Conservation (phyloP, 208 protist species). For the Trypanosoma avium region DNA sequence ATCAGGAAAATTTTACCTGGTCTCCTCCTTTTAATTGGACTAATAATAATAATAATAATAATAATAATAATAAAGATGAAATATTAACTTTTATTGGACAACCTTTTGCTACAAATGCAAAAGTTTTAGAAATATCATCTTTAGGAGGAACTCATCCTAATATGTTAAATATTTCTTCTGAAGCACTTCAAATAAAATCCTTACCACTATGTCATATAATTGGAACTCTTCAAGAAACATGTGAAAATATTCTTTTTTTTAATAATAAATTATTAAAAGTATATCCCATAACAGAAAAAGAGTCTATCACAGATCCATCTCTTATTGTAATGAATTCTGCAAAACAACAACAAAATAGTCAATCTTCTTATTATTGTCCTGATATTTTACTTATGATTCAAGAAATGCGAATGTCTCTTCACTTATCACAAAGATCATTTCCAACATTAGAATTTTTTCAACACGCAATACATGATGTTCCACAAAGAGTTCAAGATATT, state of each 20-base stretch:
- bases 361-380: conserved; percentile 34
- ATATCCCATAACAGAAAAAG: background rate
- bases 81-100: conserved; percentile 11
- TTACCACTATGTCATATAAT: conserved; percentile 18
- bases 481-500: conserved; percentile 40
- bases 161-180: conserved; percentile 6
- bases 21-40: conserved; percentile 1
- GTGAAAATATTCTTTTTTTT: conserved; percentile 3
- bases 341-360: conserved; percentile 2
- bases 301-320: background rate
- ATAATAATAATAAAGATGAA: background rate
- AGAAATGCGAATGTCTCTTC: conserved; percentile 31
- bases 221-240: conserved; percentile 2
- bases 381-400: conserved; percentile 58
- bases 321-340: conserved; percentile 3
- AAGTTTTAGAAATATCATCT: background rate
- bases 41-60: background rate
- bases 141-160: background rate
- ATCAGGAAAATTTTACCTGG: conserved; percentile 11
- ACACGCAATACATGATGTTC: conserved; percentile 48
- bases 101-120: conserved; percentile 21
- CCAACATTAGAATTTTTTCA: conserved; percentile 58
- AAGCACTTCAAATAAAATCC: conserved; percentile 3
- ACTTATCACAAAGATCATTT: conserved; percentile 38
- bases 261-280: background rate